Conservation (phyloP, 441 rosid species). For the Populus hybrid region DNA sequence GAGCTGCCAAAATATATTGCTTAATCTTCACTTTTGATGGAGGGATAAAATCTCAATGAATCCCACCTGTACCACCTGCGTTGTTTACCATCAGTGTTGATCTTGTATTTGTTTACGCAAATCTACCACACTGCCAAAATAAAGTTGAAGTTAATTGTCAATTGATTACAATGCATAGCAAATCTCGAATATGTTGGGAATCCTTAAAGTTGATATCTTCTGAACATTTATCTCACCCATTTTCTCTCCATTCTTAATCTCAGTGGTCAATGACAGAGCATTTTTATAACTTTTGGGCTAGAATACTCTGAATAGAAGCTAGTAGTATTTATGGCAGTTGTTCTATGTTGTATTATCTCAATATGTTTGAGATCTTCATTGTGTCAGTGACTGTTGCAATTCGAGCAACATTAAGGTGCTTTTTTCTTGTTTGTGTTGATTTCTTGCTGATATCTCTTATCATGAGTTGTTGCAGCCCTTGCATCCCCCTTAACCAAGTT, state of each 20-base stretch:
- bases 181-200: background rate
- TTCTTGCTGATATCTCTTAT: background rate
- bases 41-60: background rate
- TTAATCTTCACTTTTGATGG: background rate
- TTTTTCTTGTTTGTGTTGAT: background rate
- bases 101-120: background rate
- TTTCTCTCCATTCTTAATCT: background rate
- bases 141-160: background rate
- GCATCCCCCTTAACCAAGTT: background rate
- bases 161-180: background rate
- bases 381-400: background rate
- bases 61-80: background rate
- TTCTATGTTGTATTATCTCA: background rate
- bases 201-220: background rate
- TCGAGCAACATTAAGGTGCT: background rate
- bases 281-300: background rate
- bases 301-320: background rate
- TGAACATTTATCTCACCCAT: background rate
- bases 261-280: background rate
- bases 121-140: no score
- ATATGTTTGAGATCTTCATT: background rate
- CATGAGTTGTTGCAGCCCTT: background rate
- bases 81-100: background rate
- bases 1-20: background rate
- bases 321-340: background rate